Conservation (phyloP, 805 yeast species). For the Candida alai region DNA sequence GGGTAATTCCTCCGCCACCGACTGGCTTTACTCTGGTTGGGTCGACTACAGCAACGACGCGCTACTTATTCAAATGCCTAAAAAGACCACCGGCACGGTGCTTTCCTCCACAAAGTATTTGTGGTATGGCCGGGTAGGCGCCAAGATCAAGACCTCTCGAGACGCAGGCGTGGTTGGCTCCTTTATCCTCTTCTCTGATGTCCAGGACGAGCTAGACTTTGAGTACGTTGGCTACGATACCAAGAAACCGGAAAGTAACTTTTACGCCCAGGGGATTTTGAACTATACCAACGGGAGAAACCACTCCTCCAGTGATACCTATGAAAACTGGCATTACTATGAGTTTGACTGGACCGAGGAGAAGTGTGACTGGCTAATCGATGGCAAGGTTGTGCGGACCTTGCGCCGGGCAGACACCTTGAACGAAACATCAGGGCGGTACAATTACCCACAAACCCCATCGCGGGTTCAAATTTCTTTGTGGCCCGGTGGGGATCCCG, state of each 20-base stretch:
- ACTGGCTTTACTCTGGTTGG: conserved; percentile 71
- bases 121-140: conserved; percentile 84
- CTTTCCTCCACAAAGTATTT: conserved; percentile 72
- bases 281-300: conserved; percentile 59
- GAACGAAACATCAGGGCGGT: conserved; percentile 56
- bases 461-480: conserved; percentile 66
- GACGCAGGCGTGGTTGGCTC: conserved; percentile 81
- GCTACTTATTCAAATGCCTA: conserved; percentile 71
- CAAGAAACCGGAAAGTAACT: conserved; percentile 69
- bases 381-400: conserved; percentile 65
- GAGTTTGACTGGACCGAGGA: conserved; percentile 83
- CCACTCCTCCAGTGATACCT: conserved; percentile 49
- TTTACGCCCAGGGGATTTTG: conserved; percentile 68
- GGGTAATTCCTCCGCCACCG: conserved; percentile 66
- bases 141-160: conserved; percentile 69
- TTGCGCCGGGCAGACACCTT: conserved; percentile 57
- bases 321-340: conserved; percentile 67
- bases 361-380: conserved; percentile 63
- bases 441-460: conserved; percentile 70
- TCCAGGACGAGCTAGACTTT: conserved; percentile 86
- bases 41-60: conserved; percentile 48
- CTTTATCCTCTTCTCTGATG: conserved; percentile 74
- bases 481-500: conserved; percentile 71
- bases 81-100: conserved; percentile 70
- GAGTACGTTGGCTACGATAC: conserved; percentile 81